A percentile compares a stretch with the other conserved stretches of the same genome.
phyloP scores from a whole-genome alignment of 179 eudicot species.

The Actinidia polygama region DNA sequence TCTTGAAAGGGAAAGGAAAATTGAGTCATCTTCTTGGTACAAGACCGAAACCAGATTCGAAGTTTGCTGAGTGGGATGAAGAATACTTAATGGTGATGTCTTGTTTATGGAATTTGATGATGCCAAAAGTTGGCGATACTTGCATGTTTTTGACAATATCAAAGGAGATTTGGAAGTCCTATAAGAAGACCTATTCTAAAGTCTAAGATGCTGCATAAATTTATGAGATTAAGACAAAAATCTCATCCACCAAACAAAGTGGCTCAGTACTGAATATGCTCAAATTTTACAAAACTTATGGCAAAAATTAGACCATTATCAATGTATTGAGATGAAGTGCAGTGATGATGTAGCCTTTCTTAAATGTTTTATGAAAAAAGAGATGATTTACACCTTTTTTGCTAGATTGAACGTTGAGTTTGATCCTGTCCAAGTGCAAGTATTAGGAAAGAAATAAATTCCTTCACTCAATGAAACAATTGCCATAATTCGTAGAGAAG shows the following conservation, averaged over 20 bases:
- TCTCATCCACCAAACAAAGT: not conserved
- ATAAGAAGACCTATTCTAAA: not conserved
- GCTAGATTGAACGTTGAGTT: not conserved
- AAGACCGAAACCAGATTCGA: too few relatives aligned
- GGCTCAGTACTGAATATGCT: not conserved
- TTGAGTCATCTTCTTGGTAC: not conserved
- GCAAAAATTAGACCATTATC: not conserved
- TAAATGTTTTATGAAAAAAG: not conserved
- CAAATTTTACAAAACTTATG: not conserved
- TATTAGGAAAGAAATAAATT: not conserved
- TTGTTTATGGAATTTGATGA: too few relatives aligned
- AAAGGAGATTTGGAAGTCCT: not conserved
- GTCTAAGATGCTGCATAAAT: not conserved
- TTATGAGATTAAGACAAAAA: not conserved
- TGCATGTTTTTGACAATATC: not conserved
- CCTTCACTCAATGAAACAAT: not conserved
- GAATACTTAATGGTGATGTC: too few relatives aligned
- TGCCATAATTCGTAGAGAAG: too few relatives aligned
- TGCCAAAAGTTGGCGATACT: too few relatives aligned
- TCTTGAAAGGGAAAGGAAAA: not conserved
- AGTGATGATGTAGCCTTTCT: not conserved
- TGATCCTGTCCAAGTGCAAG: not conserved
- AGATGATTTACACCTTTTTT: not conserved
- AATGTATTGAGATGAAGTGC: too few relatives aligned
- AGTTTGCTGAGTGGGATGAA: too few relatives aligned